These are phyloP conservation scores for Daldinia eschscholtzii DNA, from an alignment of 2,329 filamentous ascomycete genomes.

Conservation along the genomic window DNA sequence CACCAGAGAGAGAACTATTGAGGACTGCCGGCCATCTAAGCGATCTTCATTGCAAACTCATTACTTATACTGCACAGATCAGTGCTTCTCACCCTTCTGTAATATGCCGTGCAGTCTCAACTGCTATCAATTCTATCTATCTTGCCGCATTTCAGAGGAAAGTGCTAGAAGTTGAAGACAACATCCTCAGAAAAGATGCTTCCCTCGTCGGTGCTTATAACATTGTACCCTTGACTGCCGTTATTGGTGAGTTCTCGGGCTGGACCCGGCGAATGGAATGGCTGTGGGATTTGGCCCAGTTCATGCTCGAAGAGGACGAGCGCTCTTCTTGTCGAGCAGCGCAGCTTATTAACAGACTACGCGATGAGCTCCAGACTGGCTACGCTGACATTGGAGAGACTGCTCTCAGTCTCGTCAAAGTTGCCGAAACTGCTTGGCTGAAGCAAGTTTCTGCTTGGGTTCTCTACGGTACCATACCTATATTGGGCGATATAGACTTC, in stretches of 20 bases:
- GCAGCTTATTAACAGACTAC: constrained; percentile 80
- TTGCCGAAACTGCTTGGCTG: constrained; percentile 91
- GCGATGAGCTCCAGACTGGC: constrained; percentile 84
- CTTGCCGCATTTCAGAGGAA: constrained; percentile 85
- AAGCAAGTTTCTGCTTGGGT: constrained; percentile 92
- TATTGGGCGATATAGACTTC: constrained; percentile 85
- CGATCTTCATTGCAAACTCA: constrained; percentile 79
- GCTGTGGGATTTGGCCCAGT: constrained; percentile 80
- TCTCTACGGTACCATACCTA: constrained; percentile 85
- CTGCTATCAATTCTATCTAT: constrained; percentile 79
- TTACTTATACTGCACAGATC: constrained; percentile 74
- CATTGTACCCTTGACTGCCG: constrained; percentile 88
- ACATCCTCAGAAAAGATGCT: constrained; percentile 81
- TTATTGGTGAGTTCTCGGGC: constrained; percentile 86
- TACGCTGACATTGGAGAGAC: constrained; percentile 87
- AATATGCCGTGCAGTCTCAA: constrained; percentile 88
- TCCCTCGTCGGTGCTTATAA: constrained; percentile 89
- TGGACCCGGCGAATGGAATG: constrained; percentile 90
- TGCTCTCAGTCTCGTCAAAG: constrained; percentile 76
- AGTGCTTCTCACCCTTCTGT: constrained; percentile 79
- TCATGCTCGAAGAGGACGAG: constrained; percentile 67
- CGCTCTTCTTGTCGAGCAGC: constrained; percentile 72
- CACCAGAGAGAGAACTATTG: constrained; percentile 86
- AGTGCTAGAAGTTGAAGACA: constrained; percentile 85
- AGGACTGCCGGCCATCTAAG: constrained; percentile 81